Percentiles rank a stretch among this genome's conserved stretches.
phyloP scores from a whole-genome alignment of 1,284 basidiomycete genomes.

The Tausonia pullulans region DNA sequence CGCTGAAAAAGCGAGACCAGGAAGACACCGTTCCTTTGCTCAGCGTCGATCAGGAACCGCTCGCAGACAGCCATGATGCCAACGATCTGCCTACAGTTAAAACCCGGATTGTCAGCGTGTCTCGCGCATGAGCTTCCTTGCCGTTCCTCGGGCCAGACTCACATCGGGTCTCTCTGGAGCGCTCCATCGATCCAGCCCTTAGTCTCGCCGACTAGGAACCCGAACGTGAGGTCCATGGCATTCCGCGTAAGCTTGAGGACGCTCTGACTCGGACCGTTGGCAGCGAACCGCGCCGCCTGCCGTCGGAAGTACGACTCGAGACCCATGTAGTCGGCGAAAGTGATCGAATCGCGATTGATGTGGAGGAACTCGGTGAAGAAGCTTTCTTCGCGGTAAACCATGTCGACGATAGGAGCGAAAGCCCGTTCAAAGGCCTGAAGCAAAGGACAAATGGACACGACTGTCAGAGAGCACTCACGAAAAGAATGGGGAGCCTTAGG shows the following conservation, averaged over 20 bases:
- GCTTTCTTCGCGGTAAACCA: conserved; percentile 69
- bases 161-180: conserved; percentile 66
- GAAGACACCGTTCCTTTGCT: conserved; percentile 66
- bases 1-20: conserved; percentile 63
- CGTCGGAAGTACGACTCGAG: conserved; percentile 89
- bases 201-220: conserved; percentile 73
- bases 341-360: conserved; percentile 62
- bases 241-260: conserved; percentile 71
- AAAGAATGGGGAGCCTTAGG: not conserved
- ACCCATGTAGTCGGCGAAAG: conserved; percentile 92
- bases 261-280: conserved; percentile 46
- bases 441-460: not conserved
- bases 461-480: no score
- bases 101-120: conserved; percentile 3
- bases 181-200: conserved; percentile 75
- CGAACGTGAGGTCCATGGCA: conserved; percentile 90
- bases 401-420: conserved; percentile 62
- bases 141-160: conserved; percentile 29
- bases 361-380: conserved; percentile 89
- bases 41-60: conserved; percentile 61
- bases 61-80: conserved; percentile 75
- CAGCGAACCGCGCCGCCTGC: conserved; percentile 62
- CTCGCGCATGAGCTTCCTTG: no score
- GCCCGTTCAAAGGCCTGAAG: conserved; percentile 59
- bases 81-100: conserved; percentile 57